phyloP scores from a whole-genome alignment of 2,329 filamentous ascomycete species.

The Fusarium veterinarium region DNA sequence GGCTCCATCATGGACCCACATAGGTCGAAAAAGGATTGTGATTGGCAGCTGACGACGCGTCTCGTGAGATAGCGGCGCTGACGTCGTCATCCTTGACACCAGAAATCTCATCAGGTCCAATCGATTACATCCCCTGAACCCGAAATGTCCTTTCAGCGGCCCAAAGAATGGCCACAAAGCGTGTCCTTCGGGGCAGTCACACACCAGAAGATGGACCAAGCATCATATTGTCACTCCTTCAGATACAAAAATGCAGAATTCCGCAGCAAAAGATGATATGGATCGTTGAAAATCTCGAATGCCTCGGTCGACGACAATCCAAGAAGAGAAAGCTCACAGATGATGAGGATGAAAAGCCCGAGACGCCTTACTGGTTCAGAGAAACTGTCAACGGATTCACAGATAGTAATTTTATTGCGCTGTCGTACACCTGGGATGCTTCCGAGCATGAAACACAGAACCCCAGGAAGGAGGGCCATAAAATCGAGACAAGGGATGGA shows the following conservation, averaged over 20 bases:
- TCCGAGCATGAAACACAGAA: conserved; percentile 20
- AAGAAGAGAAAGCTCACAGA: conserved; percentile 10
- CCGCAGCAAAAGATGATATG: conserved; percentile 37
- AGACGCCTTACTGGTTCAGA: conserved; percentile 23
- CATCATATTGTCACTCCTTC: background rate
- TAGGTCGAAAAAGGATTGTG: rapidly evolving
- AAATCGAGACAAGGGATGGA: conserved; percentile 15
- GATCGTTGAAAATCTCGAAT: conserved; percentile 37
- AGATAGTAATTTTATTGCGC: conserved; percentile 11
- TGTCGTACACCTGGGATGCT: conserved; percentile 37
- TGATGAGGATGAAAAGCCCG: rapidly evolving
- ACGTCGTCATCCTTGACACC: background rate
- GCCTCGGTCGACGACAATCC: conserved; percentile 8
- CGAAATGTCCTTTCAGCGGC: background rate
- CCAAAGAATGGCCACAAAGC: conserved; percentile 1
- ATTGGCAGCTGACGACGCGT: conserved; percentile 16
- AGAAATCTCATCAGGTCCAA: background rate
- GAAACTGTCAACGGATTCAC: conserved; percentile 16
- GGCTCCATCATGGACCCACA: background rate
- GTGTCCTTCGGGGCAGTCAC: background rate
- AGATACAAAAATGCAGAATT: conserved; percentile 18
- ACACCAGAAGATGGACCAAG: background rate
- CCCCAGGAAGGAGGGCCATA: background rate
- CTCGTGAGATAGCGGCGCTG: background rate
- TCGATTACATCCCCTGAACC: background rate